Conservation (phyloP, 2,329 filamentous ascomycete genomes). For the Pyrenochaeta sp. region DNA sequence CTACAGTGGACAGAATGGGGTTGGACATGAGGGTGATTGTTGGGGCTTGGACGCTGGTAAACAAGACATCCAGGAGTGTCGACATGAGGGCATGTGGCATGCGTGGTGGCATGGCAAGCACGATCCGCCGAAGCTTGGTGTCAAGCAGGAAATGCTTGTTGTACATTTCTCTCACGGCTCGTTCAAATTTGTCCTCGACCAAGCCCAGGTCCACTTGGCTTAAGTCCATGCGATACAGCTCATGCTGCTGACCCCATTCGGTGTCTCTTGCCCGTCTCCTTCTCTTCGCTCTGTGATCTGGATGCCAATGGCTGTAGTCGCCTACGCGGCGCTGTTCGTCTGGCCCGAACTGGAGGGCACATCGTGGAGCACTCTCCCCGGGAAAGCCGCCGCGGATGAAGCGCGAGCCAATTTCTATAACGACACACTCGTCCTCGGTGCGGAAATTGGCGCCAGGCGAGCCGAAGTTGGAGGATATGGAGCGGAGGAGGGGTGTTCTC, state of each 20-base stretch:
- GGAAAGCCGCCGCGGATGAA: conserved; percentile 85
- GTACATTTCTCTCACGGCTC: conserved; percentile 80
- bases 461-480: conserved; percentile 64
- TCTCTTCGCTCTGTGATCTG: conserved; percentile 60
- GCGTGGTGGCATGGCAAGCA: conserved; percentile 77
- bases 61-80: conserved; percentile 77
- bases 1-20: conserved; percentile 75
- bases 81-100: conserved; percentile 81
- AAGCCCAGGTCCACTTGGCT: conserved; percentile 76
- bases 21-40: conserved; percentile 81
- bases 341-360: conserved; percentile 75
- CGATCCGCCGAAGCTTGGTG: conserved; percentile 75
- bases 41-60: conserved; percentile 80
- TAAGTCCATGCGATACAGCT: conserved; percentile 83
- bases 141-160: conserved; percentile 77
- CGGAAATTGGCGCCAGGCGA: conserved; percentile 66
- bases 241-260: conserved; percentile 68
- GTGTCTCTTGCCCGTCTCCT: conserved; percentile 56
- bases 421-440: conserved; percentile 78
- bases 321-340: conserved; percentile 79
- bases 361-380: conserved; percentile 77
- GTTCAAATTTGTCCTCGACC: conserved; percentile 85
- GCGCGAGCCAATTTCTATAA: conserved; percentile 83
- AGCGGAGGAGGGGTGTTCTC: conserved; percentile 62
- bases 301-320: conserved; percentile 77